phyloP scores from a whole-genome alignment of 495 filamentous ascomycete genomes.

The Cladorrhinum samala region DNA sequence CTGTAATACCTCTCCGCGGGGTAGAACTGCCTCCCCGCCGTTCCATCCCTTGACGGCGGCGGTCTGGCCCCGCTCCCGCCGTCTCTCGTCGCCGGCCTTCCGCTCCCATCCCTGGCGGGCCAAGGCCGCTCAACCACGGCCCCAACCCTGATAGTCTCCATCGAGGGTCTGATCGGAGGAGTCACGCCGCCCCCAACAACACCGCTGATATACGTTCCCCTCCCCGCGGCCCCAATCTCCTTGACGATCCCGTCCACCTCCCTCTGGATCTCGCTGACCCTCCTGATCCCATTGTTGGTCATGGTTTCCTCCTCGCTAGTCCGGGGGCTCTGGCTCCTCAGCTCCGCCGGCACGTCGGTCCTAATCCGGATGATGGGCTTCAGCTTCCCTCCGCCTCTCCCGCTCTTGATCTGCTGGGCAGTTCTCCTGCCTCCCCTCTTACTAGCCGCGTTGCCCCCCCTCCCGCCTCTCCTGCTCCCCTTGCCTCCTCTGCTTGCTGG shows the following conservation, averaged over 20 bases:
- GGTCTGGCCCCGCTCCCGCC: not conserved
- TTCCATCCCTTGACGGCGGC: constrained; percentile 10
- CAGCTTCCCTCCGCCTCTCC: constrained; percentile 7
- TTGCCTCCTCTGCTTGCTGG: not conserved
- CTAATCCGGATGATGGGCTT: constrained; percentile 25
- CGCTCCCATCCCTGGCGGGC: too few species aligned
- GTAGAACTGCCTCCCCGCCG: constrained; percentile 6
- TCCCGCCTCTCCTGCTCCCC: not conserved
- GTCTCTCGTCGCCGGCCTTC: not conserved
- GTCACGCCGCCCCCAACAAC: too few species aligned
- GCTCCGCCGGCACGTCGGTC: constrained; percentile 26
- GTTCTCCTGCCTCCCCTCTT: not conserved
- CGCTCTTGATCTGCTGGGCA: not conserved
- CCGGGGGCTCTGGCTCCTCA: constrained; percentile 32
- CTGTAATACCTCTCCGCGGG: constrained; percentile 24
- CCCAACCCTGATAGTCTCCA: constrained; percentile 10
- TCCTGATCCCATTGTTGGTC: constrained; percentile 40
- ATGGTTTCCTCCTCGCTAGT: constrained; percentile 40
- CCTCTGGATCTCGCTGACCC: constrained; percentile 34
- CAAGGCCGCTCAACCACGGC: not conserved
- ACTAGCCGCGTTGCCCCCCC: not conserved
- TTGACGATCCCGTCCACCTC: constrained; percentile 30
- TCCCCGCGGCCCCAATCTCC: constrained; percentile 23
- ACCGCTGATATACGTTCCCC: constrained; percentile 19
- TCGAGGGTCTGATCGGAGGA: constrained; percentile 5